Base-by-base conservation (phyloP, 1,284 basidiomycete species). In the Heterobasidion irregulare region DNA sequence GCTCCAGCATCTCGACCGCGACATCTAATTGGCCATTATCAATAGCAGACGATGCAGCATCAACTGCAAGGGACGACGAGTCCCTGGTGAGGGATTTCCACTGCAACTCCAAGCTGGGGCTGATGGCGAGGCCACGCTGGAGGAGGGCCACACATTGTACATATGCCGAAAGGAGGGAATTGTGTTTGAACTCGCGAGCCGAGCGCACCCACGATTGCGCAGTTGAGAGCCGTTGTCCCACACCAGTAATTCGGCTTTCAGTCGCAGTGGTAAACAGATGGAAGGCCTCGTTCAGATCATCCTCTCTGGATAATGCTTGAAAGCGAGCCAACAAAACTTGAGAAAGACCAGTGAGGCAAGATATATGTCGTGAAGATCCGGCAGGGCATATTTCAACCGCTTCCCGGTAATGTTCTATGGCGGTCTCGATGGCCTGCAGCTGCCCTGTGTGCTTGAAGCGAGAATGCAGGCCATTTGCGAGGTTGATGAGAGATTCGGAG, bases 41-140 rank as follows among this genome's bases (percentile, higher is more conserved):
- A 19, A 75, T 70, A 2, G 67, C 64, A 56, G 64, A 68, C 13
- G 68, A 61, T 6, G 71, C 72, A 15, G 70, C 70, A 53, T 74
- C 72, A 48, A 50, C 48, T 4, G 53, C 16, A n/a, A 54, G 49
- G 6, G n/a, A 43, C 2, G n/a, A 15, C 12, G 6, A 41, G 16
- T 6, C 13, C 16, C 47, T 34, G 3, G n/a, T 43, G 33, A 52
- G 35, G 9, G 32, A 52, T 35, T 41, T 15, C 35, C 19, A 36
- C 50, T 52, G 34, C 35, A 38, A 43, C 18, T 52, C 50, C 38
- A 52, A 6, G 6, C 13, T 52, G 9, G 50, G 50, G 2, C n/a
- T n/a, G 7, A 50, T 35, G 19, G 43, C 41, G 13, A 44, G 10
- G 32, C 26, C 18, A 4, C 48, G 48, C 12, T 50, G 16, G 15